These are phyloP conservation scores for Coemansia sp. DNA, from an alignment of 192 early-diverging fungal genomes.

Conservation along the genomic window DNA sequence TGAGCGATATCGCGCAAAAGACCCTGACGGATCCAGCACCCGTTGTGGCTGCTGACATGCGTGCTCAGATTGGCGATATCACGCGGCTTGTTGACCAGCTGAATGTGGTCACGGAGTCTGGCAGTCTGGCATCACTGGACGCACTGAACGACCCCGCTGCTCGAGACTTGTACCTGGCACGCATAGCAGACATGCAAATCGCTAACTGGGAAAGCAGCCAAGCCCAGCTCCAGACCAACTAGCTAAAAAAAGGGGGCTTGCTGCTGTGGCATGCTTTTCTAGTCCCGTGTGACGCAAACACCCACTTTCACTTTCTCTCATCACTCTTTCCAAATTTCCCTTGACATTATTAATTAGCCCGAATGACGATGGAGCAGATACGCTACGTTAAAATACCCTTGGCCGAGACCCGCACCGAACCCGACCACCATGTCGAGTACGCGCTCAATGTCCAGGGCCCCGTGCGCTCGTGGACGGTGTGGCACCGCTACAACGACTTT, in stretches of 20 bases:
- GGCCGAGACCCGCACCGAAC: conserved; percentile 40
- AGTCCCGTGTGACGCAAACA: neutral
- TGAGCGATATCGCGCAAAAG: conserved; percentile 23
- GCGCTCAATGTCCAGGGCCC: conserved; percentile 72
- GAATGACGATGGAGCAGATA: conserved; percentile 44
- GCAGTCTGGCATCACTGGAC: conserved; percentile 15
- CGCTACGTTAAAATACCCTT: conserved; percentile 51
- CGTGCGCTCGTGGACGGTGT: conserved; percentile 82
- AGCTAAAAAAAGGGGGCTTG: neutral
- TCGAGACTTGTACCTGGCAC: conserved; percentile 46
- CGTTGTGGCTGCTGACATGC: conserved; percentile 10
- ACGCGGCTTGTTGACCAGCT: conserved; percentile 33
- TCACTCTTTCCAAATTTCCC: neutral
- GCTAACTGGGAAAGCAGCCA: conserved; percentile 26
- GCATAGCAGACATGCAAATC: conserved; percentile 40
- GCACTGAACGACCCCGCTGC: conserved; percentile 40
- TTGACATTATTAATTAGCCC: neutral
- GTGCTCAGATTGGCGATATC: conserved; percentile 23
- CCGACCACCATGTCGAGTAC: conserved; percentile 66
- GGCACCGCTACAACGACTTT: conserved; percentile 85
- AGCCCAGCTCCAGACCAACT: conserved; percentile 25
- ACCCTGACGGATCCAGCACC: conserved; percentile 16
- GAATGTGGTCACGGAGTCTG: conserved; percentile 13
- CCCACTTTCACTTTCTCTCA: neutral
- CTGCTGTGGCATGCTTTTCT: neutral